Conservation (phyloP, 495 filamentous ascomycete species). For the Arthonia radiata region DNA sequence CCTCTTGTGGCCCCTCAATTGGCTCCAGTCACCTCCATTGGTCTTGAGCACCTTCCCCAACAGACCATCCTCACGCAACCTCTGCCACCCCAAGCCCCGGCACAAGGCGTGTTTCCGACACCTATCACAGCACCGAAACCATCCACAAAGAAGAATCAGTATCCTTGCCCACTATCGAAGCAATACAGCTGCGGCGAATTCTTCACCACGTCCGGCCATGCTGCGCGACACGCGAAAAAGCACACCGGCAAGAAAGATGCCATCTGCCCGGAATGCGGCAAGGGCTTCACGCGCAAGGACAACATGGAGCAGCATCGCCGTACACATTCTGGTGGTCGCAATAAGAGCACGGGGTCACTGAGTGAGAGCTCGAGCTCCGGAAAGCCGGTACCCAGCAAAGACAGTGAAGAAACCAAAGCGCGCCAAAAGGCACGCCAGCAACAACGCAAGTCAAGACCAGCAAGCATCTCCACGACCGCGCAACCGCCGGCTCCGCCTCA, state of each 20-base stretch:
- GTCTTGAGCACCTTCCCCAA: no score
- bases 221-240: constrained; percentile 88
- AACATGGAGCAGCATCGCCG: constrained; percentile 97
- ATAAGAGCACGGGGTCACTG: no score
- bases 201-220: constrained; percentile 90
- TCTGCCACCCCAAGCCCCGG: background rate
- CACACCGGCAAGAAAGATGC: constrained; percentile 92
- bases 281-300: constrained; percentile 87
- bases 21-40: no score
- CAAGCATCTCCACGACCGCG: no score
- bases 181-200: constrained; percentile 16
- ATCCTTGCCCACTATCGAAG: constrained; percentile 32
- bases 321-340: constrained; percentile 24
- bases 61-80: background rate
- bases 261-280: constrained; percentile 67
- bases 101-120: background rate
- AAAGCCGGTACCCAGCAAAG: no score
- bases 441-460: no score
- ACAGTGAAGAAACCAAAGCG: no score
- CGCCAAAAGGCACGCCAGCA: no score
- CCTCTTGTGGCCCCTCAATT: no score
- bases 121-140: background rate
- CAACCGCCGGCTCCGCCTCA: no score
- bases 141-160: constrained; percentile 27
- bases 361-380: no score